Evolutionary conservation across 768 basidiomycete genomes (phyloP).

Genomic region (Termitomyces bulborhizus): DNA sequence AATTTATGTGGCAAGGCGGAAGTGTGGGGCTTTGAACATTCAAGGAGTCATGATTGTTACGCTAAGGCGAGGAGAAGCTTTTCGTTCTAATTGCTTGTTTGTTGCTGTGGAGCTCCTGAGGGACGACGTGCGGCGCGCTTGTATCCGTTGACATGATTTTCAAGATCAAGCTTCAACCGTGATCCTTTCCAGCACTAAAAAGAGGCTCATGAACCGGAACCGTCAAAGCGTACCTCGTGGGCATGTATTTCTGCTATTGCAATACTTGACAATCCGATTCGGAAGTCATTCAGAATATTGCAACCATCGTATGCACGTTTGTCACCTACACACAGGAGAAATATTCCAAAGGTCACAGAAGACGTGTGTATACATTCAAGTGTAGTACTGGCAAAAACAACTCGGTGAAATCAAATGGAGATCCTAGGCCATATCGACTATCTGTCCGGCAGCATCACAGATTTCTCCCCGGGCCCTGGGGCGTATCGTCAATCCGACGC

Average conservation of each 20-base stretch:
- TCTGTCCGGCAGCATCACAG: too few species aligned
- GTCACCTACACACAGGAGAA: background rate
- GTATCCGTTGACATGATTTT: background rate
- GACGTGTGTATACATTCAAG: background rate
- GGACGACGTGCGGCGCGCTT: background rate
- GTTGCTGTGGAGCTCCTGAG: background rate
- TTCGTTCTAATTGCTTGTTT: background rate
- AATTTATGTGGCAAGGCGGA: background rate
- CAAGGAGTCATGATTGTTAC: background rate
- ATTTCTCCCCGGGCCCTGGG: background rate
- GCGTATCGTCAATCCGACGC: background rate
- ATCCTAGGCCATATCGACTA: too few species aligned
- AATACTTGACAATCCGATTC: background rate
- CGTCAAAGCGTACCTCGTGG: too few species aligned
- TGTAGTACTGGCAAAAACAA: slow-evolving; percentile 3
- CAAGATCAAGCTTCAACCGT: background rate
- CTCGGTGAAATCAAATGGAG: background rate
- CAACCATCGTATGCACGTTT: background rate
- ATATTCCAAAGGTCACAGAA: too few species aligned
- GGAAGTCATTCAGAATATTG: background rate
- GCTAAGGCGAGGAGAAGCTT: background rate
- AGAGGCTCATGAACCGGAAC: background rate
- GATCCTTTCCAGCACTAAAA: background rate
- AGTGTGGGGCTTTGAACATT: background rate
- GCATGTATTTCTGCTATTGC: too few species aligned